Conservation (phyloP, 164 flowering plant genomes). For the Sedum album region DNA sequence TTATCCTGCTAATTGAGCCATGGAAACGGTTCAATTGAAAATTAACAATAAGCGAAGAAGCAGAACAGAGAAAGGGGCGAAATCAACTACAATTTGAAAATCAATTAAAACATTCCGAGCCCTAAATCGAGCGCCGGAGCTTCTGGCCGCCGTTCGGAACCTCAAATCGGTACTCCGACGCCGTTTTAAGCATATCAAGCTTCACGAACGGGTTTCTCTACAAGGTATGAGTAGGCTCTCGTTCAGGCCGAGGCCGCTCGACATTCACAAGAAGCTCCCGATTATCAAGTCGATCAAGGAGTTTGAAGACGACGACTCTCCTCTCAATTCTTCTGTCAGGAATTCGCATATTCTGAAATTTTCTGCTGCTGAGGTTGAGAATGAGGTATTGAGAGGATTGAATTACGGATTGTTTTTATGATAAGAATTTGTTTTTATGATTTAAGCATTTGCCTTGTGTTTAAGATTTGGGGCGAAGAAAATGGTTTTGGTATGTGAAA, state of each 20-base stretch:
- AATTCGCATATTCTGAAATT: slow-evolving; percentile 57
- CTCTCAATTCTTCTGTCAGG: slow-evolving; percentile 42
- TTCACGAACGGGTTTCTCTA: no score
- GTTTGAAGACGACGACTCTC: slow-evolving; percentile 83
- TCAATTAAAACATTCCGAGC: not conserved
- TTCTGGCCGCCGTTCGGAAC: not conserved
- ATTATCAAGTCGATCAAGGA: slow-evolving; percentile 83
- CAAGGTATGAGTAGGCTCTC: slow-evolving; percentile 77
- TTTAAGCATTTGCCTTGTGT: not conserved
- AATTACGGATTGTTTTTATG: not conserved
- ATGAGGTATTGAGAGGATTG: slow-evolving; percentile 30
- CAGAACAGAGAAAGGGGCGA: not conserved
- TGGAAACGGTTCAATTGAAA: not conserved
- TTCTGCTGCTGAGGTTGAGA: slow-evolving; percentile 48
- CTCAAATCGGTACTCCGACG: not conserved
- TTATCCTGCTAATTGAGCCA: not conserved
- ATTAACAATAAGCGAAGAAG: not conserved
- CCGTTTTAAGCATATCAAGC: no score
- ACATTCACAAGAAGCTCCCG: slow-evolving; percentile 93
- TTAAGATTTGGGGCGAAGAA: no score
- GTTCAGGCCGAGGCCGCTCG: slow-evolving; percentile 92
- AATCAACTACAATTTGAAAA: slow-evolving; percentile 3
- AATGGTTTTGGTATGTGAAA: no score
- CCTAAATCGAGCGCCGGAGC: slow-evolving; percentile 5
- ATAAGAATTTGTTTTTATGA: not conserved